Conservation (phyloP, 179 eudicot genomes). For the Beta macrorhiza region DNA sequence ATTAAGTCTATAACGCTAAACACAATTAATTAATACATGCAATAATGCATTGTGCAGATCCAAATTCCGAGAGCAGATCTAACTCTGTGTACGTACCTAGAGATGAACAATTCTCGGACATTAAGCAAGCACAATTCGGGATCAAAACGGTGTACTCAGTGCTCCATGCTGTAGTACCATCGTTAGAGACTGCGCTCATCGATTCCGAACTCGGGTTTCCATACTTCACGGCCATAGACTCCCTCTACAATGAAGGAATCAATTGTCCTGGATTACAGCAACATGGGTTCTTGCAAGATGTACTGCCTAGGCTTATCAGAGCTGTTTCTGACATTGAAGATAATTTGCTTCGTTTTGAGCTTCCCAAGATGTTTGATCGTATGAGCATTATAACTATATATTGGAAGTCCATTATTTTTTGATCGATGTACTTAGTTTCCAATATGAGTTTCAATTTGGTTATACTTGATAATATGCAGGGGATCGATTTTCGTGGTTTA, state of each 20-base stretch:
- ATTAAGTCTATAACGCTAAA: too few species aligned
- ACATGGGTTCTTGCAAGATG: not conserved
- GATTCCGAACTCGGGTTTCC: constrained; percentile 56
- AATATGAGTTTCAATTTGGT: not conserved
- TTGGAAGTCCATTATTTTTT: not conserved
- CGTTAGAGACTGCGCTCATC: constrained; percentile 31
- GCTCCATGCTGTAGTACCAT: constrained; percentile 62
- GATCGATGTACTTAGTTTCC: not conserved
- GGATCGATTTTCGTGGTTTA: constrained; percentile 69
- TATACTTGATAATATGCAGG: constrained; percentile 38
- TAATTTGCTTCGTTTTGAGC: constrained; percentile 51
- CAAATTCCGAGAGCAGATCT: constrained; percentile 49
- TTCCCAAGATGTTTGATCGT: constrained; percentile 53
- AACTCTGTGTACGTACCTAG: constrained; percentile 59
- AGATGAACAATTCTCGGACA: constrained; percentile 69
- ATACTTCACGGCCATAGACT: constrained; percentile 51
- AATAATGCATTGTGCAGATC: constrained; percentile 34
- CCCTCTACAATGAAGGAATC: constrained; percentile 54
- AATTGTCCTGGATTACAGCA: constrained; percentile 26
- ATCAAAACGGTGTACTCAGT: constrained; percentile 49
- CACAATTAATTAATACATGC: too few species aligned
- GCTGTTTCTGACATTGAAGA: constrained; percentile 24
- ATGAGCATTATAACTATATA: constrained; percentile 6
- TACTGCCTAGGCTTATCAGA: constrained; percentile 54
- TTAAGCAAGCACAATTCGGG: constrained; percentile 54